Evolutionary conservation across 495 filamentous ascomycete species (phyloP), one percentile per base, ranked within the genome.

Genomic region (Aspergillus homomorphus): DNA sequence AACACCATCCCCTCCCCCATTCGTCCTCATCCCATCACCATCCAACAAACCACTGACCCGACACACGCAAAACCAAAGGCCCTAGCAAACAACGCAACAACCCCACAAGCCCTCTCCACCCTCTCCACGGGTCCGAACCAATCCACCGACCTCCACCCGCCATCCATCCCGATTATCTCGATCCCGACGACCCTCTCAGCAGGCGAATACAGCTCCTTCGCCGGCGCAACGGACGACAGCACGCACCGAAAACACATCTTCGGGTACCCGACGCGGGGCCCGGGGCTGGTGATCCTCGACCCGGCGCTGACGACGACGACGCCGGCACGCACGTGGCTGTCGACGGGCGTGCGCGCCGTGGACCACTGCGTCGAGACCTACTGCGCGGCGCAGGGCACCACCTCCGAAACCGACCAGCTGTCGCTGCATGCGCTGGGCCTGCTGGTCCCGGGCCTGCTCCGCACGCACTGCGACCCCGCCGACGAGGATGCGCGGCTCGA

Each of bases 291-390:
- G 18, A 83, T 88, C 53, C 75, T 86, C 3, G 84, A 87, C 63
- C 82, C 84, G 0, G 73, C 72, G 15, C 70, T 88, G 2, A 76
- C 74, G 1, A 57, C 70, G 15, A 80, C 80, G 1, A 85, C 86
- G 0, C 85, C 85, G 0, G 74, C 78, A 48, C 72, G 73, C 19
- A 76, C 87, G 38, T 89, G 84, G 85, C 66, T 87, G 7, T 80
- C 78, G 30, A 84, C 81, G 2, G 86, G 85, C 1, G 72, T 89
- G 6, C 74, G 85, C 8, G 82, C 80, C 9, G 77, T 89, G 4
- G 86, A 89, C 58, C 85, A 89, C 59, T 88, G 85, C 62, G 76
- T 86, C 10, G 85, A 89, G 66, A 75, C 77, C 0, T 64, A 83
- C 5, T 86, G 81, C 50, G 79, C 77, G 0, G 53, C 73, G 10